Evolutionary conservation across 495 filamentous ascomycete species (phyloP), one percentile per base, ranked within the genome.

Genomic region (Daldinia caldariorum): DNA sequence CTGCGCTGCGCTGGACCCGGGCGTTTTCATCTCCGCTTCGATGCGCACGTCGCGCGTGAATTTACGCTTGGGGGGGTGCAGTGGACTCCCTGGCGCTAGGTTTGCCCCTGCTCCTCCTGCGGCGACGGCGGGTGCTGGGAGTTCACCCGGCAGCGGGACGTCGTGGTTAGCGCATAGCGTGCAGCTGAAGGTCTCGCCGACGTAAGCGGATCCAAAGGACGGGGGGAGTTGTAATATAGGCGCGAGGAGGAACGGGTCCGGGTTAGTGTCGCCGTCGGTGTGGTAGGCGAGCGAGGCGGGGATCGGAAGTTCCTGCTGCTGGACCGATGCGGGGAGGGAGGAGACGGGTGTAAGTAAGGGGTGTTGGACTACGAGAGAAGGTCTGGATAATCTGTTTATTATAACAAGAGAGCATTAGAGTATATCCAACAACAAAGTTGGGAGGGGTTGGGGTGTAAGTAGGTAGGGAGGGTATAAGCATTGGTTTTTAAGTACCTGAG

Each of bases 151-250:
- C 0, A 70, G 70, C 45, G 78, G 64, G 2, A 92, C 82, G 72
- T 97, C 94, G 77, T 97, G 95, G 82, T 95, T 97, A 8, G 92
- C 94, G 81, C 93, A 97, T 22, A 99, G 86, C 1, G 94, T 95
- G 80, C 95, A 99, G 55, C 88, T 88, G 79, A 99, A 99, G 1
- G 91, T 93, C 82, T 98, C 94, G 63, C 95, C 95, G 45, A 98
- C 94, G 69, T 97, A 97, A 55, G 94, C 93, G 9, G 92, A 92
- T 58, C 94, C 95, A 77, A 99, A 98, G 4, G 93, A 88, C 1
- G 93, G 91, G 6, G 95, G 95, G 3, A 98, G 88, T n/a, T 92
- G 97, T 69, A 97, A 85, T 56, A 89, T 88, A 0, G 85, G 83
- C 12, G 78, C 79, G 51, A 87, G 76, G 56, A 83, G 76, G 76